A percentile compares a stretch with the other conserved stretches of the same genome.
Conservation (phyloP, 2,329 filamentous ascomycete species). For the Bipolaris gigantea region DNA sequence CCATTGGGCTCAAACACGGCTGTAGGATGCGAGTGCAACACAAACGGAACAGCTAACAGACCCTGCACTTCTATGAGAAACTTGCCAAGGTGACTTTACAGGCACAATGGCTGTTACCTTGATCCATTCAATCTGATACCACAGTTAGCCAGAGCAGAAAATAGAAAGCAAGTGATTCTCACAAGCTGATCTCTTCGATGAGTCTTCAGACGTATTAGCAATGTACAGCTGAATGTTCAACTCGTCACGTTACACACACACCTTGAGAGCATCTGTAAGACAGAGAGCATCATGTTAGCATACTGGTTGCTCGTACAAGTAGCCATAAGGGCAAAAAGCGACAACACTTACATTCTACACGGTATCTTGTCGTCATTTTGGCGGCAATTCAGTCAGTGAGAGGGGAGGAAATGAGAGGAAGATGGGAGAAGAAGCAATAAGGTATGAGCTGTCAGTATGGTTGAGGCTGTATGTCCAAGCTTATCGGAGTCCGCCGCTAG, state of each 20-base stretch:
- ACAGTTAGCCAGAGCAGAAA: slow-evolving; percentile 14
- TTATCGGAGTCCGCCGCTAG: slow-evolving; percentile 34
- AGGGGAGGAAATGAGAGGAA: slow-evolving; percentile 3
- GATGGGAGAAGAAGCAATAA: slow-evolving; percentile 11
- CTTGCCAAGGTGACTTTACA: not conserved
- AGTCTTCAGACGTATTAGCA: slow-evolving; percentile 60
- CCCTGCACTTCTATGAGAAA: slow-evolving; percentile 23
- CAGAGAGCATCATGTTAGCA: slow-evolving; percentile 18
- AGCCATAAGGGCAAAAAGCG: not conserved
- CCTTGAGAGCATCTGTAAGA: slow-evolving; percentile 64
- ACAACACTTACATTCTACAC: slow-evolving; percentile 37
- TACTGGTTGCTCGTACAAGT: not conserved
- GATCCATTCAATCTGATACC: slow-evolving; percentile 77
- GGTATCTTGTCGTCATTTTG: slow-evolving; percentile 48
- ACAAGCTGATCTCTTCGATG: slow-evolving; percentile 90
- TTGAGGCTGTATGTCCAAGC: slow-evolving; percentile 22
- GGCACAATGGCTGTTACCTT: slow-evolving; percentile 56
- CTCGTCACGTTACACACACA: slow-evolving; percentile 42
- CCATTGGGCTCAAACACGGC: slow-evolving; percentile 75
- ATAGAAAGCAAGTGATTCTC: slow-evolving; percentile 49
- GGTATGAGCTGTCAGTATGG: slow-evolving; percentile 22
- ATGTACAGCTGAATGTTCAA: not conserved
- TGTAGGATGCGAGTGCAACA: slow-evolving; percentile 92
- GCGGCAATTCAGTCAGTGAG: not conserved
- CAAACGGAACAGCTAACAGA: slow-evolving; percentile 90